Conservation (phyloP, 2,329 filamentous ascomycete species). For the Trichothecium roseum region DNA sequence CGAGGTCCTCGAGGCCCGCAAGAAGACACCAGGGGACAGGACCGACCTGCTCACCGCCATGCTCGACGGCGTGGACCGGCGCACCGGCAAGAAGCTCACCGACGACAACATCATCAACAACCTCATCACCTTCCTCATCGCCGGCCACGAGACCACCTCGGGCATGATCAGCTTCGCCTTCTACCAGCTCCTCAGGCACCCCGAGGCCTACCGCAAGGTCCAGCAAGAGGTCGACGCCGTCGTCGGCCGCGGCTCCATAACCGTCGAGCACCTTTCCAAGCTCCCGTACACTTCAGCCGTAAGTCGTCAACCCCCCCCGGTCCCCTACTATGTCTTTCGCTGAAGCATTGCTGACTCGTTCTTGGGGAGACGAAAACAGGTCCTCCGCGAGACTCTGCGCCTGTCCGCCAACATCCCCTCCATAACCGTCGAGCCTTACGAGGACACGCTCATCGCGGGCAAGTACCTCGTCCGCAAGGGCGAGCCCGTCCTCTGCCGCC, state of each 20-base stretch:
- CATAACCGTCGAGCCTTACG: slow-evolving; percentile 15
- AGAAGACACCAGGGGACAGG: slow-evolving; percentile 39
- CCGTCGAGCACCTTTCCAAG: slow-evolving; percentile 46
- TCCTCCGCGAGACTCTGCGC: slow-evolving; percentile 41
- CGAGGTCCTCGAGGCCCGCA: slow-evolving; percentile 37
- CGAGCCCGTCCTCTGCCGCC: slow-evolving; percentile 29
- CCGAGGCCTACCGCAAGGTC: slow-evolving; percentile 41
- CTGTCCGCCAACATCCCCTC: slow-evolving; percentile 14
- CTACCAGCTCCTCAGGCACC: slow-evolving; percentile 49
- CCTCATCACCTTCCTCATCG: slow-evolving; percentile 58
- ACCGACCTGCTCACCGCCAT: slow-evolving; percentile 59
- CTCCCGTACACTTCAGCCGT: slow-evolving; percentile 54
- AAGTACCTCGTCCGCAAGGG: slow-evolving; percentile 36
- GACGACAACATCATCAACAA: slow-evolving; percentile 54
- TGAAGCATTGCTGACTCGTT: too few relatives aligned
- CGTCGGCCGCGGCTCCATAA: slow-evolving; percentile 42
- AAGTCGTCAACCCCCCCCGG: too few relatives aligned
- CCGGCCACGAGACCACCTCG: slow-evolving; percentile 55
- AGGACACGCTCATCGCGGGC: slow-evolving; percentile 35
- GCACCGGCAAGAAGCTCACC: slow-evolving; percentile 50
- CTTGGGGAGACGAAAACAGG: too few relatives aligned
- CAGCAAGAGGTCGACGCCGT: slow-evolving; percentile 53
- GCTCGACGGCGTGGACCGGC: slow-evolving; percentile 50
- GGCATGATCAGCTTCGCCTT: slow-evolving; percentile 50
- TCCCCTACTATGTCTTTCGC: too few relatives aligned